A percentile compares a stretch with the other conserved stretches of the same genome.
Conservation (phyloP, 2,329 filamentous ascomycete genomes). For the Cladophialophora carrionii region DNA sequence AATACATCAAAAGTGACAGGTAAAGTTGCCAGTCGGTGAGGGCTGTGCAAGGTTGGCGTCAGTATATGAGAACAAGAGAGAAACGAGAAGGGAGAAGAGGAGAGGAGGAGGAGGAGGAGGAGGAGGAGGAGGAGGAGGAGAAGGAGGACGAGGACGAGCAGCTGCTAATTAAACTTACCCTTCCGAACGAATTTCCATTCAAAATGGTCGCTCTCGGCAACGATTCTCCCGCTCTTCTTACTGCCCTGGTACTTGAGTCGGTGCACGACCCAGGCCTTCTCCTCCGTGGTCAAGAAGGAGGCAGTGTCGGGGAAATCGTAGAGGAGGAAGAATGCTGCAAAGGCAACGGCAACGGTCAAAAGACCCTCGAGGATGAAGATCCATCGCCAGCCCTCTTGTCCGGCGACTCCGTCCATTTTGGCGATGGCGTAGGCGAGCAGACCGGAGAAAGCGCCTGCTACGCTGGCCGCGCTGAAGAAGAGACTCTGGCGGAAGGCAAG, state of each 20-base stretch:
- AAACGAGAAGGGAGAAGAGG: too few species aligned
- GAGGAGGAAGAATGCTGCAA: constrained; percentile 50
- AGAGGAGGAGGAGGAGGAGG: too few species aligned
- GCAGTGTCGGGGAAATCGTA: constrained; percentile 52
- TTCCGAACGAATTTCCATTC: constrained; percentile 47
- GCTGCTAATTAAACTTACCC: constrained; percentile 42
- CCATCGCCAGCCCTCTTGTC: constrained; percentile 55
- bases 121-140: not conserved
- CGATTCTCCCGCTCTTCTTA: constrained; percentile 37
- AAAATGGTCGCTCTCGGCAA: constrained; percentile 41
- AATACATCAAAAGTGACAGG: constrained; percentile 44
- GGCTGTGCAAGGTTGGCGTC: constrained; percentile 33
- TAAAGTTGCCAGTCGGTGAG: constrained; percentile 44
- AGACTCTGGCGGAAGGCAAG: constrained; percentile 51
- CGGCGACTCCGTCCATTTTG: constrained; percentile 56
- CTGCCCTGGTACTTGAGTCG: constrained; percentile 46
- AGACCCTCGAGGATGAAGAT: constrained; percentile 61
- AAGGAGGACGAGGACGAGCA: not conserved
- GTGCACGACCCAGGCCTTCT: constrained; percentile 46
- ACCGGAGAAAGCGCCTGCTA: constrained; percentile 58
- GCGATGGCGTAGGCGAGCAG: constrained; percentile 56
- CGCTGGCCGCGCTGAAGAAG: constrained; percentile 53
- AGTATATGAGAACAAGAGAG: not conserved
- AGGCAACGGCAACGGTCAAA: constrained; percentile 49
- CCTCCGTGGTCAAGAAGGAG: constrained; percentile 47